Evolutionary conservation across 139 green algal species (phyloP), one percentile per base, ranked within the genome.

Genomic region (Chlorella sp.): DNA sequence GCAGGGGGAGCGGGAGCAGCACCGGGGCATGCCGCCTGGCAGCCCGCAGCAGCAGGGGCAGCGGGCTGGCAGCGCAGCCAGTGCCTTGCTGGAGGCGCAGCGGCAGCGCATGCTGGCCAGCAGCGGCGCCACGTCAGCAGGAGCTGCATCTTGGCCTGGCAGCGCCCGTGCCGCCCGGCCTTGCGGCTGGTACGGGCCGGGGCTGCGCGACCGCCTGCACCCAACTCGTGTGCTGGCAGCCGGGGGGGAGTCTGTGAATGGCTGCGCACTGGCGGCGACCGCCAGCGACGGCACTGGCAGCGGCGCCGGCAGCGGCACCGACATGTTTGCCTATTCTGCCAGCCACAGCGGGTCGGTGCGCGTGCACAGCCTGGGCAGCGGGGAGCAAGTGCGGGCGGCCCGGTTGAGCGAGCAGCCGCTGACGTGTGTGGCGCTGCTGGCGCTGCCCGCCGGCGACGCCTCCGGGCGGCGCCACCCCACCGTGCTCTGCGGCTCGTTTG

Each of bases 401-500:
- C 69, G 57, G 37, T 40, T 94, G 19, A 80, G 82, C 32, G 66
- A 80, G 32, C 66, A 91, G 76, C 92, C 93, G 4, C 84, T 86
- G 87, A 96, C 89, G 57, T 95, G 90, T 42, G 69, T 96, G 60
- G 91, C 88, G 34, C 83, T 96, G 73, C 79, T 96, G 84, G 91
- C 85, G 22, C 28, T 30, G 28, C 34, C 15, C 78, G 42, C 14
- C 61, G 28, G 64, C n/a, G 37, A 61, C 48, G 82, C 39, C 42
- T 30, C 30, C 42, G n/a, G 28, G 53, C 42, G 68, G 57, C 64
- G 40, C 75, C 90, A 95, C 82, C 93, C 92, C 34, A 79, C 94
- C 37, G 61, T 94, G 37, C 89, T 98, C n/a, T 88, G 91, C 24
- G 95, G 96, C 15, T 93, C 89, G 0, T 94, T 95, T 53, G 94